phyloP scores from a whole-genome alignment of 176 grass and related monocot genomes.

The Typha latifolia region DNA sequence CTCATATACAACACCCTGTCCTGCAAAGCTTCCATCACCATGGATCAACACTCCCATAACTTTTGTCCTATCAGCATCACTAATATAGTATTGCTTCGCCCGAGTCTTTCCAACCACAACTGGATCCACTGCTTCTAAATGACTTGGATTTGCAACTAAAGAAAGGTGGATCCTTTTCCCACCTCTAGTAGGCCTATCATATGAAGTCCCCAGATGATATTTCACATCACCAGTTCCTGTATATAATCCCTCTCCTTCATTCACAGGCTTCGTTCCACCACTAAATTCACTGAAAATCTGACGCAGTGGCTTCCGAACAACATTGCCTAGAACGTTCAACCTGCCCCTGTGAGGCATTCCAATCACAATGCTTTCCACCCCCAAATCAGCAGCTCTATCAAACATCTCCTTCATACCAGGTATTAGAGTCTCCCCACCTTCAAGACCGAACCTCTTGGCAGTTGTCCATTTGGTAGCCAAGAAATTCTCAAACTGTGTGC shows the following conservation, averaged over 20 bases:
- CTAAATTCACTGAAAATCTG: slow-evolving; percentile 46
- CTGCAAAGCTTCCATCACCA: slow-evolving; percentile 25
- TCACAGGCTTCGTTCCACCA: slow-evolving; percentile 31
- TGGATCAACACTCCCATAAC: slow-evolving; percentile 17
- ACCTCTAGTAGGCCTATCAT: slow-evolving; percentile 28
- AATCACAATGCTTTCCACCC: slow-evolving; percentile 45
- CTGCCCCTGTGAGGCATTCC: slow-evolving; percentile 44
- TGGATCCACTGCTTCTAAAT: slow-evolving; percentile 35
- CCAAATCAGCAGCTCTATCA: slow-evolving; percentile 32
- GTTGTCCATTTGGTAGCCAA: slow-evolving; percentile 34
- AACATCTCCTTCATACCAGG: slow-evolving; percentile 50
- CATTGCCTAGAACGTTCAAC: slow-evolving; percentile 31
- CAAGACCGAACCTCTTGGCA: slow-evolving; percentile 38
- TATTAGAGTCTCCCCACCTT: slow-evolving; percentile 41
- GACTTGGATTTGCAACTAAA: slow-evolving; percentile 31
- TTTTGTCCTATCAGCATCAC: slow-evolving; percentile 16
- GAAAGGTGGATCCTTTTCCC: slow-evolving; percentile 32
- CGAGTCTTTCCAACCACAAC: slow-evolving; percentile 33
- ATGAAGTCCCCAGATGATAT: slow-evolving; percentile 38
- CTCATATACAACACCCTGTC: slow-evolving; percentile 20
- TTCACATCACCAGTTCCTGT: slow-evolving; percentile 41
- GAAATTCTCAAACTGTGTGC: slow-evolving; percentile 43
- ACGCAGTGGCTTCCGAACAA: slow-evolving; percentile 34
- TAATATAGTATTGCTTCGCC: slow-evolving; percentile 29
- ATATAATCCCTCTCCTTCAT: slow-evolving; percentile 31